phyloP scores from a whole-genome alignment of 2,329 filamentous ascomycete genomes.

The Pezicula carpinea region DNA sequence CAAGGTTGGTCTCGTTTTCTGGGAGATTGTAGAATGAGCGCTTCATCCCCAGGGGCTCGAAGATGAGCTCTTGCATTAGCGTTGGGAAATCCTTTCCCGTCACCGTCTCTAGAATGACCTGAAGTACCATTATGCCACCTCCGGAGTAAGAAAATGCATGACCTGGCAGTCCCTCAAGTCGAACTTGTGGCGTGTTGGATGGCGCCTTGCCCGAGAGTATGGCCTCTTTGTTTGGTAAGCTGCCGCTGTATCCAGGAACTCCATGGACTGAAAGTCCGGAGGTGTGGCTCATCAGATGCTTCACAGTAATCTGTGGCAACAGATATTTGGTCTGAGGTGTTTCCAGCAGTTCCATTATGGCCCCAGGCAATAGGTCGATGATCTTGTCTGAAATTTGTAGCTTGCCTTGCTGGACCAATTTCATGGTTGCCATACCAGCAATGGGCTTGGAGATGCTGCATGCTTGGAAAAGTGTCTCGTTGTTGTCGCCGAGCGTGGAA shows the following conservation, averaged over 20 bases:
- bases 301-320: background rate
- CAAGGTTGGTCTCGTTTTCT: background rate
- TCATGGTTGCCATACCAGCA: background rate
- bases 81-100: background rate
- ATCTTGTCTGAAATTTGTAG: background rate
- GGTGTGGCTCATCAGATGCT: slow-evolving; percentile 3
- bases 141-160: slow-evolving; percentile 3
- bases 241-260: background rate
- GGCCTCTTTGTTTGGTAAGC: background rate
- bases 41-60: slow-evolving; percentile 1
- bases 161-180: background rate
- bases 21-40: background rate
- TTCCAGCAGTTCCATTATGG: background rate
- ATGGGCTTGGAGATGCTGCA: slow-evolving; percentile 6
- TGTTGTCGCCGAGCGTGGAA: slow-evolving; percentile 1
- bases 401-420: slow-evolving; percentile 2
- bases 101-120: slow-evolving; percentile 1
- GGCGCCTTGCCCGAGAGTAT: slow-evolving; percentile 1
- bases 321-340: slow-evolving; percentile 2
- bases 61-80: slow-evolving; percentile 1
- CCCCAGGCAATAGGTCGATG: slow-evolving; percentile 1
- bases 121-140: slow-evolving; percentile 2
- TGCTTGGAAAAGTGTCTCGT: slow-evolving; percentile 7
- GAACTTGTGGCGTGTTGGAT: slow-evolving; percentile 1
- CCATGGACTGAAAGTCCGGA: background rate